Base-by-base conservation (phyloP, 148 eudicot genomes). In the Arbutus unedo region DNA sequence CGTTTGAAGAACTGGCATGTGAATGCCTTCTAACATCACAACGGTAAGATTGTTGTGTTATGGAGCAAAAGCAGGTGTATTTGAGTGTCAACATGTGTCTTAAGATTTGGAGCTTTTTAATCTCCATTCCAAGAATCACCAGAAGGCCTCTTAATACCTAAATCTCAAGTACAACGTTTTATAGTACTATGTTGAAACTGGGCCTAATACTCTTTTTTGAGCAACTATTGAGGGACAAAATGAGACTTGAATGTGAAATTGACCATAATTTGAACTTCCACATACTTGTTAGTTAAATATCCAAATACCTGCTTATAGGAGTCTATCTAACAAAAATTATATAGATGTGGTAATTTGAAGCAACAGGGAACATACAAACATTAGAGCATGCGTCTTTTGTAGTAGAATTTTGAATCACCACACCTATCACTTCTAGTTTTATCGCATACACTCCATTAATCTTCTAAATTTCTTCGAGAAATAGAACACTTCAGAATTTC, bases 1-100 rank as follows among this genome's bases (percentile, higher is more conserved):
- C 76, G 66, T 21, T 68, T n/a, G 44, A 76, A 67, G 41, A 83
- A 54, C 66, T 67, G 16, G 50, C 18, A 23, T 60, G 79, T 78
- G 5, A 51, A 72, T 19, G 45, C 60, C n/a, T 49, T 66, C 31
- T 51, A 53, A 51, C 19, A 25, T 25, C 18, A 53, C 16, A 10
- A 21, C 2, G 16, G 3, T 38, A 66, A 62, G 18, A 38, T 70
- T n/a, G 56, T 45, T 55, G 21, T 6, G 3, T 45, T 54, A 38
- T 23, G 11, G 59, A 31, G 50, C 43, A 75, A 49, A 57, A 21
- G 8, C n/a, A 23, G 41, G 38, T 74, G 77, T n/a, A 74, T 74
- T 74, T 47, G n/a, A 23, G 8, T 23, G 43, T 21, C 55, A 74
- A n/a, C 54, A 31, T 51, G 79, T 50, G 59, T 25, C 38, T 9